A percentile compares a stretch with the other conserved stretches of the same genome.
Conservation (phyloP, 106 monocot genomes). For the Dendrobium officinale region DNA sequence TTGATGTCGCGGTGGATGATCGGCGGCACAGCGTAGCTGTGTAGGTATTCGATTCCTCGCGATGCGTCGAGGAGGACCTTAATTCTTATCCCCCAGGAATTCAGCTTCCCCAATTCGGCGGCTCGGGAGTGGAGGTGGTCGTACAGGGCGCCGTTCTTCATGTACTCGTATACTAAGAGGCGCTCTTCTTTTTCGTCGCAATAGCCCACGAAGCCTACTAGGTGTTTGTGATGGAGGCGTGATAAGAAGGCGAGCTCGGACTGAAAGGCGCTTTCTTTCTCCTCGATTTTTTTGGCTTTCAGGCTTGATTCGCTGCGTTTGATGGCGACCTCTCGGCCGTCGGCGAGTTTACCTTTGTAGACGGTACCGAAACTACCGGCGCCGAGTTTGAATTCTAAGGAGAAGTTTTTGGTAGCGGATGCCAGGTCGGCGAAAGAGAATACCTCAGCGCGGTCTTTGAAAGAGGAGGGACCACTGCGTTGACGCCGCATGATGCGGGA, state of each 20-base stretch:
- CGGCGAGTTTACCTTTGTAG: constrained; percentile 19
- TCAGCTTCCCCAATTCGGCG: neutral
- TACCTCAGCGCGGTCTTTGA: neutral
- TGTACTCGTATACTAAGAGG: constrained; percentile 60
- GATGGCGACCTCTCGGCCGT: constrained; percentile 31
- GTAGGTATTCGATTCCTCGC: constrained; percentile 56
- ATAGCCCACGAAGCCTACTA: constrained; percentile 42
- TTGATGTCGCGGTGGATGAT: constrained; percentile 75
- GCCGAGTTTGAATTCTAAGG: constrained; percentile 15
- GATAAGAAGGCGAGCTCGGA: constrained; percentile 49
- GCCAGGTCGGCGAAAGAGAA: constrained; percentile 6
- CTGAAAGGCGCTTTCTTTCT: constrained; percentile 47
- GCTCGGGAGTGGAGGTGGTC: constrained; percentile 36
- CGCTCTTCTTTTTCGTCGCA: constrained; percentile 47
- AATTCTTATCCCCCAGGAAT: constrained; percentile 47
- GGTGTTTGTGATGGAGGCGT: constrained; percentile 57
- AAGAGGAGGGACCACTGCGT: neutral
- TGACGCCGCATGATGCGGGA: constrained; percentile 1
- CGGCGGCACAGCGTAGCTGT: constrained; percentile 52
- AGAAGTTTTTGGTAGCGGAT: constrained; percentile 1
- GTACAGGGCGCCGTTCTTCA: constrained; percentile 57
- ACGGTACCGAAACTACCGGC: constrained; percentile 27
- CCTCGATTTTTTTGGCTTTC: constrained; percentile 12
- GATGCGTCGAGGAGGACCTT: constrained; percentile 47
- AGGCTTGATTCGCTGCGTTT: constrained; percentile 12